Conservation (phyloP, 2,329 filamentous ascomycete genomes). For the Onygenales sp. region DNA sequence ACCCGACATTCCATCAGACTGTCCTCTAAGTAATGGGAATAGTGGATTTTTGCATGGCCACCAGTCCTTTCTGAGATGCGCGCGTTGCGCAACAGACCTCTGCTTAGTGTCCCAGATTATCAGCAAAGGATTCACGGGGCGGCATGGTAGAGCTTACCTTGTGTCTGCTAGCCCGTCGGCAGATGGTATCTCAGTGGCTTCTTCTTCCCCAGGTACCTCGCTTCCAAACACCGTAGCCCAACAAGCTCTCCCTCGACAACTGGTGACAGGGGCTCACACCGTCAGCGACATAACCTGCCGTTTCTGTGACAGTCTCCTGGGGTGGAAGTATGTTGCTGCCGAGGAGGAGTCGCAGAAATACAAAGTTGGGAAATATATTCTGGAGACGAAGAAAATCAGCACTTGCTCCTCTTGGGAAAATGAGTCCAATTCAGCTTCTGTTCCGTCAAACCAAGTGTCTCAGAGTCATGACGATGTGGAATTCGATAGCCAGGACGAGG, state of each 20-base stretch:
- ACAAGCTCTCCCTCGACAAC: constrained; percentile 46
- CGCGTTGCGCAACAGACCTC: constrained; percentile 50
- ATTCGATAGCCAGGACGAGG: constrained; percentile 57
- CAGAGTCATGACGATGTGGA: constrained; percentile 33
- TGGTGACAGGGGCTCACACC: constrained; percentile 55
- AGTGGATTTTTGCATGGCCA: constrained; percentile 34
- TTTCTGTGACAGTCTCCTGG: constrained; percentile 47
- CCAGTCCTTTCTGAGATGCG: constrained; percentile 49
- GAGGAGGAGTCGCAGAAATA: constrained; percentile 54
- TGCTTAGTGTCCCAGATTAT: constrained; percentile 52
- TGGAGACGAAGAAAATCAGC: constrained; percentile 50
- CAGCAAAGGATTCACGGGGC: constrained; percentile 56
- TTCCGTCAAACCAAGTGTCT: not conserved
- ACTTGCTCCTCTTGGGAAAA: constrained; percentile 45
- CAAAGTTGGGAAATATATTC: constrained; percentile 58
- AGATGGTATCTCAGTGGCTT: constrained; percentile 19
- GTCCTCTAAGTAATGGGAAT: not conserved
- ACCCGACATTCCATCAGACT: not conserved
- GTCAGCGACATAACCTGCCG: constrained; percentile 52
- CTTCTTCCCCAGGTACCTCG: constrained; percentile 23
- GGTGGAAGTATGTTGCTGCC: constrained; percentile 57
- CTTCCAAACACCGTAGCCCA: constrained; percentile 52
- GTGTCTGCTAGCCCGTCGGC: constrained; percentile 39
- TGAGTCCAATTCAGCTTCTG: not conserved
- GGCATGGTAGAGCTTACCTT: constrained; percentile 55